Evolutionary conservation across 306 rosid species (phyloP).

Genomic region (Cucumis melo): DNA sequence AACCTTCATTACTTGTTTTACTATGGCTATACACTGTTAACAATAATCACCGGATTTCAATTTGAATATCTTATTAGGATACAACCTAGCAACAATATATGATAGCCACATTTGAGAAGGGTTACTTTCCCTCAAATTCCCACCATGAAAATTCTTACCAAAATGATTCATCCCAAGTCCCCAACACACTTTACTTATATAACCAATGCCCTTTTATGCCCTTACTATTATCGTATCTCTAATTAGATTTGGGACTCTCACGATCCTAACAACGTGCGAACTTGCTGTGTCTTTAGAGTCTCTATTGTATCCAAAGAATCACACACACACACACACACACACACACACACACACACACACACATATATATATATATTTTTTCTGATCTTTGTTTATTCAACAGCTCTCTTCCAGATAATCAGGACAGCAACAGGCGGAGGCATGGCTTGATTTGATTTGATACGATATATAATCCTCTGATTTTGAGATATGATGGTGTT

Average conservation of each 20-base stretch:
- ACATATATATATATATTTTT: not conserved
- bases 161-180: no score
- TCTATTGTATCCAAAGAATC: not conserved
- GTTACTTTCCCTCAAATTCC: no score
- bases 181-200: no score
- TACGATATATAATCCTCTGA: not conserved
- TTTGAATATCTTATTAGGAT: not conserved
- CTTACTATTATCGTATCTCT: no score
- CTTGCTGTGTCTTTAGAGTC: not conserved
- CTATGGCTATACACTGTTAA: not conserved
- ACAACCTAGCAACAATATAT: no score
- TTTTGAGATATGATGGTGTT: not conserved
- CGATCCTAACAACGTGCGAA: not conserved
- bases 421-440: constrained; percentile 93
- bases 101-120: no score
- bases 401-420: constrained; percentile 97
- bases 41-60: not conserved
- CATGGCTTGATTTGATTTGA: constrained; percentile 50
- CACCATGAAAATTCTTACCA: no score
- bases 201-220: no score
- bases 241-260: no score
- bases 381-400: constrained; percentile 7
- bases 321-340: no score
- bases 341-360: no score
- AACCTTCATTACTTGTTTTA: not conserved